phyloP scores from a whole-genome alignment of 768 basidiomycete genomes.

The Mycena maculata region DNA sequence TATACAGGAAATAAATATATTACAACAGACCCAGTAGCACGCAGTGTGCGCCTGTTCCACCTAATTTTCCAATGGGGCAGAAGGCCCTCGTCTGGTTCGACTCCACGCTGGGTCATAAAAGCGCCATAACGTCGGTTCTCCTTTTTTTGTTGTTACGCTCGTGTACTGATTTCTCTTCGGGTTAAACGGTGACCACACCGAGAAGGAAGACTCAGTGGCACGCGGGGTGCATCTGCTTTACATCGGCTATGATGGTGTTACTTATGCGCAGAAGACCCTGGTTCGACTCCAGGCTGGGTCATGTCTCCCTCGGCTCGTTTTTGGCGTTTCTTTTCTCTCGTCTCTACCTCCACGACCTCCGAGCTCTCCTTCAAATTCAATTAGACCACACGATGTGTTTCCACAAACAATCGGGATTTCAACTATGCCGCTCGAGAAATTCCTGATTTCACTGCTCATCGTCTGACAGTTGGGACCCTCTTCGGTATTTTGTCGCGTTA shows the following conservation, averaged over 20 bases:
- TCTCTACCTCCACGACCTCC: background rate
- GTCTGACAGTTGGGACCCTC: no score
- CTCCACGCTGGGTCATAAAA: background rate
- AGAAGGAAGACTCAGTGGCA: background rate
- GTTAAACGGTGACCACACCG: no score
- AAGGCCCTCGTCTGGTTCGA: background rate
- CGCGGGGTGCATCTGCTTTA: background rate
- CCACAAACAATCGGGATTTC: no score
- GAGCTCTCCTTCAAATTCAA: no score
- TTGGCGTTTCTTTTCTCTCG: background rate
- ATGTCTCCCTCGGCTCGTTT: no score
- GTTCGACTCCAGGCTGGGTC: slow-evolving; percentile 4
- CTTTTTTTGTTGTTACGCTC: no score
- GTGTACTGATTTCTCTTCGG: no score
- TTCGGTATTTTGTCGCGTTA: no score
- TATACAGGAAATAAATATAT: background rate
- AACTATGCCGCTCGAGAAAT: no score
- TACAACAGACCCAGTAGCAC: background rate
- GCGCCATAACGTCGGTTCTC: no score
- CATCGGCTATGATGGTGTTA: background rate
- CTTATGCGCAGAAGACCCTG: background rate
- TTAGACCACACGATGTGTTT: no score
- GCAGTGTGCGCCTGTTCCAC: background rate
- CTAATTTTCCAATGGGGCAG: background rate
- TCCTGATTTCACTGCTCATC: no score